A percentile compares a stretch with the other conserved stretches of the same genome.
Evolutionary conservation across 1,139 yeast species (phyloP).

Genomic region (Sugiyamaella novakii): DNA sequence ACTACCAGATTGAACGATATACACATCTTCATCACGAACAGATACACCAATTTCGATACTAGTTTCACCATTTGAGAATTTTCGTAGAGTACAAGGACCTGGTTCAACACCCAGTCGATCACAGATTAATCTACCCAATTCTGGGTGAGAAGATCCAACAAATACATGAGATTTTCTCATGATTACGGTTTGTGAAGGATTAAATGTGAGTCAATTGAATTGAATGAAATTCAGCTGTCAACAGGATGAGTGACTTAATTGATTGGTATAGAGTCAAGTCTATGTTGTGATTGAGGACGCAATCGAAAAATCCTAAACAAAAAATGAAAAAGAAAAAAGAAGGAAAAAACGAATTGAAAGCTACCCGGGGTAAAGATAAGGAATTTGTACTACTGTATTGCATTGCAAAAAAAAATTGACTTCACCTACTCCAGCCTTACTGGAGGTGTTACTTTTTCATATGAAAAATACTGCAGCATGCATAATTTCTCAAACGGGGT

Average conservation of each 20-base stretch:
- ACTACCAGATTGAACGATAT: slow-evolving; percentile 92
- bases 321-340: too few relatives aligned
- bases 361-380: too few relatives aligned
- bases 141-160: slow-evolving; percentile 96
- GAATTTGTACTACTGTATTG: too few relatives aligned
- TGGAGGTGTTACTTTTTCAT: too few relatives aligned
- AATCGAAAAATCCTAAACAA: too few relatives aligned
- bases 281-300: too few relatives aligned
- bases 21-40: slow-evolving; percentile 95
- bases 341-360: too few relatives aligned
- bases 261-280: too few relatives aligned
- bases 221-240: too few relatives aligned
- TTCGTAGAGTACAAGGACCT: slow-evolving; percentile 89
- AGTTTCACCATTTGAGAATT: slow-evolving; percentile 96
- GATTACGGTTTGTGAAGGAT: neutral
- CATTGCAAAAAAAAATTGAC: neutral
- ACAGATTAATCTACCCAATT: slow-evolving; percentile 86
- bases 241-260: too few relatives aligned
- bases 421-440: too few relatives aligned
- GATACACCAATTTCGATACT: slow-evolving; percentile 93
- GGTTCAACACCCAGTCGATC: slow-evolving; percentile 89
- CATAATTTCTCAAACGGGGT: slow-evolving; percentile 5
- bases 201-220: neutral
- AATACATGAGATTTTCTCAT: slow-evolving; percentile 98
- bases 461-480: neutral